Percentiles rank a stretch among this genome's conserved stretches.
phyloP scores from a whole-genome alignment of 1,284 basidiomycete genomes.

The Ganoderma sp. region DNA sequence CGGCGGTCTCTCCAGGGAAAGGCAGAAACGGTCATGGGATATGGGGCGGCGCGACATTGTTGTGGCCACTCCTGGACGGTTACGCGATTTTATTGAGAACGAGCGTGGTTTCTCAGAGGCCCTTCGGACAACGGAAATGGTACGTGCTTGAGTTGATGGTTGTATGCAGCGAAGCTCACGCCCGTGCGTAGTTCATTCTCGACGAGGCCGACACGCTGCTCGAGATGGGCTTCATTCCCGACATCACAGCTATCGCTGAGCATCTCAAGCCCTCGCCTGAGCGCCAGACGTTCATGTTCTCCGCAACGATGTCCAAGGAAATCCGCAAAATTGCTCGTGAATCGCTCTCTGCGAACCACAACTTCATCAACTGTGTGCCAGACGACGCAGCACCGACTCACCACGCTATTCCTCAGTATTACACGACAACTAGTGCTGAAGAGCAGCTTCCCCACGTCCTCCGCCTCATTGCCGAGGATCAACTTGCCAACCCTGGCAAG shows the following conservation, averaged over 20 bases:
- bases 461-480: conserved; percentile 88
- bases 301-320: conserved; percentile 78
- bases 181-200: conserved; percentile 71
- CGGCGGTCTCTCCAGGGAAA: conserved; percentile 75
- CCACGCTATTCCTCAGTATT: conserved; percentile 85
- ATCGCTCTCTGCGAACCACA: conserved; percentile 59
- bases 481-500: conserved; percentile 71
- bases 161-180: not conserved
- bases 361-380: conserved; percentile 68
- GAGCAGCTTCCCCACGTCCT: conserved; percentile 85
- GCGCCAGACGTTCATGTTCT: conserved; percentile 94
- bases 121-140: conserved; percentile 64
- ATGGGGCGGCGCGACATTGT: conserved; percentile 80
- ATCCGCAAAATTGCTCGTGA: conserved; percentile 68
- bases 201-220: conserved; percentile 97
- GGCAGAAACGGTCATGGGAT: conserved; percentile 74
- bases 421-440: conserved; percentile 69
- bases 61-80: conserved; percentile 91
- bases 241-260: conserved; percentile 79
- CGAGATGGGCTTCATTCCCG: conserved; percentile 95
- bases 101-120: conserved; percentile 63
- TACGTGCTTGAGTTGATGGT: conserved; percentile 43
- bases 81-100: conserved; percentile 78
- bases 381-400: conserved; percentile 65
- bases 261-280: conserved; percentile 70